phyloP scores from a whole-genome alignment of 768 basidiomycete species.

The Suillus subaureus region DNA sequence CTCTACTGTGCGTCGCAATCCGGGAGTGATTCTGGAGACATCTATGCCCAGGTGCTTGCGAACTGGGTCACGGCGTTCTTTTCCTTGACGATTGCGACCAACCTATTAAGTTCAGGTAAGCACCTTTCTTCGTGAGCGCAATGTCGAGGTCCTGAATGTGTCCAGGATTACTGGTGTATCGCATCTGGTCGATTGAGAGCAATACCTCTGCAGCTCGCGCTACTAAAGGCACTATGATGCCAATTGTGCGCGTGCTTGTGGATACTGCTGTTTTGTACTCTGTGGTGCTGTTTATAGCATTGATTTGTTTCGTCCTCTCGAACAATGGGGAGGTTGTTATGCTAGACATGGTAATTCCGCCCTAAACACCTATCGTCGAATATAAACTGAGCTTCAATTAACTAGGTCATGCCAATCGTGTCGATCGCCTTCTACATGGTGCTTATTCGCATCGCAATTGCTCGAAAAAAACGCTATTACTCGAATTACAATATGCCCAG shows the following conservation, averaged over 20 bases:
- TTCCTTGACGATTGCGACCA: background rate
- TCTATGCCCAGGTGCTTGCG: background rate
- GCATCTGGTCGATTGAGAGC: background rate
- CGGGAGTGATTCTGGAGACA: background rate
- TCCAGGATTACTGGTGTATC: background rate
- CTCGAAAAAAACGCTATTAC: background rate
- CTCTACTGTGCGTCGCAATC: background rate
- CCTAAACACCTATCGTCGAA: background rate
- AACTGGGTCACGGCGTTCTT: background rate
- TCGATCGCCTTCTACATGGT: background rate
- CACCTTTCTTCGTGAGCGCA: background rate
- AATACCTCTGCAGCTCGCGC: background rate
- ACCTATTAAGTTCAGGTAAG: background rate
- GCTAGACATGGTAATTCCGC: background rate
- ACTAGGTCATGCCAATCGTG: background rate
- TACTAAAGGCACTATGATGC: background rate
- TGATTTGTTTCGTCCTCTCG: background rate
- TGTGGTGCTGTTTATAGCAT: background rate
- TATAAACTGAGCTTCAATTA: background rate
- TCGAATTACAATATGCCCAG: background rate
- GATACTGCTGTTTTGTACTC: background rate
- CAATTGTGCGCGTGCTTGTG: background rate
- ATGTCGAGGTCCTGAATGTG: background rate
- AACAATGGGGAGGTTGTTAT: background rate
- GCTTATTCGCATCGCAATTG: background rate